Evolutionary conservation across 2,329 filamentous ascomycete species (phyloP), one percentile per base, ranked within the genome.

Genomic region (Scedosporium minutisporum): DNA sequence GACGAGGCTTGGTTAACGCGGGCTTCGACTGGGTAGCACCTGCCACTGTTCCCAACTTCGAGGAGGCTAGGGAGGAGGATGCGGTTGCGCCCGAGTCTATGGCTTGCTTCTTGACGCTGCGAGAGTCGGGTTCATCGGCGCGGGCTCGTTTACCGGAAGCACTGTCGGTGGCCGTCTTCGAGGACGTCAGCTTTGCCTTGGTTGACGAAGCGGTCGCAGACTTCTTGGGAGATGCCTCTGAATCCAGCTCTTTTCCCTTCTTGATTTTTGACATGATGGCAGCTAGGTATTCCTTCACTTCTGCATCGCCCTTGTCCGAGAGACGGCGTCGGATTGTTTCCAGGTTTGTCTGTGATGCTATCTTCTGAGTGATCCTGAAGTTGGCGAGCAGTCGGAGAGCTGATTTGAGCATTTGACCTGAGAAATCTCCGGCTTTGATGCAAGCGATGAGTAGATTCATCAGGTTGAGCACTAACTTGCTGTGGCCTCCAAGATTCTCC

Each of bases 301-400:
- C 83, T 0, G 82, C 79, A 68, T 89, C 86, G 27, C 85, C 87
- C 68, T 85, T 86, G 68, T 84, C 87, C 64, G 80, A 80, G 69
- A 88, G 84, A 7, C 83, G 80, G 65, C 84, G 84, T 48, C 86
- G 79, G 16, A 89, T 82, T 62, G 82, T 85, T 63, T 84, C 81
- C 63, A 91, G 82, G 68, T 89, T 89, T 48, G 85, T 82, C 64
- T 82, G 86, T 66, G 86, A 82, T 51, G 86, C 75, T 42, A 85
- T 84, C 66, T 81, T 83, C 58, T 80, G 84, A 51, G 86, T 80
- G 63, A 86, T 87, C 42, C 82, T 85, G 63, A 86, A 85, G 62
- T 80, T 75, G 4, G 85, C 81, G 71, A 91, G 80, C 38, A 90
- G 78, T 60, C 82, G 76, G 18, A 87, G 75, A n/a, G 83, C 73